Conservation (phyloP, 1,139 yeast genomes). For the Debaryomycetaceae sp. region DNA sequence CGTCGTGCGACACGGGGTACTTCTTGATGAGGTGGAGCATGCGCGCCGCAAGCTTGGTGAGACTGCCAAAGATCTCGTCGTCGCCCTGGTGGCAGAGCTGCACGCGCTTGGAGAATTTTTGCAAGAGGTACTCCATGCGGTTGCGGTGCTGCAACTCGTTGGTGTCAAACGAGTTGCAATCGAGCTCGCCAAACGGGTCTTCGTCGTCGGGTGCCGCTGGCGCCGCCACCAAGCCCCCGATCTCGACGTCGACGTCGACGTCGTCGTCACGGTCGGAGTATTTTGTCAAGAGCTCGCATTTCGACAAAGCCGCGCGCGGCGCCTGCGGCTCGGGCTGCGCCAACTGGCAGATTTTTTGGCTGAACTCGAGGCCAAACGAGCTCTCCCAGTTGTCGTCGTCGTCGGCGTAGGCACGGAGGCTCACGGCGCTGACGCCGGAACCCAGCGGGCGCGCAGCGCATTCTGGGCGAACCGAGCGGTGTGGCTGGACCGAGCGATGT, state of each 20-base stretch:
- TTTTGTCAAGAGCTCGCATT: constrained; percentile 26
- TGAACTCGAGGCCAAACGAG: constrained; percentile 27
- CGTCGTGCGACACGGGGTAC: constrained; percentile 39
- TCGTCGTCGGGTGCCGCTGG: constrained; percentile 18
- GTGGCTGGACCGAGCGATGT: constrained; percentile 16
- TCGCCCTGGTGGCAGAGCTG: constrained; percentile 25
- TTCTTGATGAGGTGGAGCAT: constrained; percentile 40
- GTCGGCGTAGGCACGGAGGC: constrained; percentile 27
- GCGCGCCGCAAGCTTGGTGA: constrained; percentile 36
- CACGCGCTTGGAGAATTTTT: constrained; percentile 31
- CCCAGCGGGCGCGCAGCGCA: too few relatives aligned
- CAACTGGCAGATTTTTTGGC: constrained; percentile 20
- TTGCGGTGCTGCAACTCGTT: constrained; percentile 41
- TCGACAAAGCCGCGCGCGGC: constrained; percentile 12
- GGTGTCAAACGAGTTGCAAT: constrained; percentile 39
- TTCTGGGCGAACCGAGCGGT: too few relatives aligned
- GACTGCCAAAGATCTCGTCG: constrained; percentile 27
- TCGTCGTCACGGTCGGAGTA: constrained; percentile 24
- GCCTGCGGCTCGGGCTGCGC: constrained; percentile 1
- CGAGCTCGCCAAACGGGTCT: constrained; percentile 40
- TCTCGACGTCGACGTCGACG: constrained; percentile 11
- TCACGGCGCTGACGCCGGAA: too few relatives aligned
- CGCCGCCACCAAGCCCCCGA: constrained; percentile 8
- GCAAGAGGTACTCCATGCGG: constrained; percentile 38
- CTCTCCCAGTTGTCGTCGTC: constrained; percentile 35